Percentiles rank a stretch among this genome's conserved stretches.
Conservation (phyloP, 805 yeast genomes). For the Wickerhamomyces canadensis region DNA sequence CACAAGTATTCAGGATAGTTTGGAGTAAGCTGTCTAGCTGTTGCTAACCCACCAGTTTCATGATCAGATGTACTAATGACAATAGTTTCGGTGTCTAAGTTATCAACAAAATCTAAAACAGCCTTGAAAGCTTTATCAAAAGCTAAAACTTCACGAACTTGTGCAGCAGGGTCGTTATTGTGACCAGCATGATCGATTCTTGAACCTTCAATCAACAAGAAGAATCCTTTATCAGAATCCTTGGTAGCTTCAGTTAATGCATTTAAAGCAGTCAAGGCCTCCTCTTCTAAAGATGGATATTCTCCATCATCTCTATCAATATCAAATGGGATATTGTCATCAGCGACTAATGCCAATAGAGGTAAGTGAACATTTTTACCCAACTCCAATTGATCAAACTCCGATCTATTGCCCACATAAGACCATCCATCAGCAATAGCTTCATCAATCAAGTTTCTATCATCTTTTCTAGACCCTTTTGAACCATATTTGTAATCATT, state of each 20-base stretch:
- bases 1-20: slow-evolving; percentile 82
- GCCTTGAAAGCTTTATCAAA: slow-evolving; percentile 78
- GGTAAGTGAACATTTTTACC: slow-evolving; percentile 73
- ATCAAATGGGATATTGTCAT: slow-evolving; percentile 77
- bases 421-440: slow-evolving; percentile 60
- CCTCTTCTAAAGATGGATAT: slow-evolving; percentile 77
- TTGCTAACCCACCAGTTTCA: slow-evolving; percentile 93
- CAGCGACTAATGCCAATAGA: slow-evolving; percentile 68
- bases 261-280: slow-evolving; percentile 66
- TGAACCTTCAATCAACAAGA: slow-evolving; percentile 83
- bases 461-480: slow-evolving; percentile 64
- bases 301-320: slow-evolving; percentile 58
- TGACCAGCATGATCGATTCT: slow-evolving; percentile 96
- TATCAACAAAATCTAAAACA: slow-evolving; percentile 64
- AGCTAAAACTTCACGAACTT: slow-evolving; percentile 85
- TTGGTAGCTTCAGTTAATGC: slow-evolving; percentile 62
- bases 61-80: slow-evolving; percentile 86
- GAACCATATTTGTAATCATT: slow-evolving; percentile 26
- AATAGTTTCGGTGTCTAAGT: slow-evolving; percentile 68
- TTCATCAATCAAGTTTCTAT: slow-evolving; percentile 58
- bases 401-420: slow-evolving; percentile 52
- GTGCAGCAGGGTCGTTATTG: slow-evolving; percentile 90
- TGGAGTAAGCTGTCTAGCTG: slow-evolving; percentile 68
- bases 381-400: slow-evolving; percentile 48
- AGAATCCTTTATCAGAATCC: slow-evolving; percentile 78